Conservation (phyloP, 257 asterid species). For the Nicotiana tabacum region DNA sequence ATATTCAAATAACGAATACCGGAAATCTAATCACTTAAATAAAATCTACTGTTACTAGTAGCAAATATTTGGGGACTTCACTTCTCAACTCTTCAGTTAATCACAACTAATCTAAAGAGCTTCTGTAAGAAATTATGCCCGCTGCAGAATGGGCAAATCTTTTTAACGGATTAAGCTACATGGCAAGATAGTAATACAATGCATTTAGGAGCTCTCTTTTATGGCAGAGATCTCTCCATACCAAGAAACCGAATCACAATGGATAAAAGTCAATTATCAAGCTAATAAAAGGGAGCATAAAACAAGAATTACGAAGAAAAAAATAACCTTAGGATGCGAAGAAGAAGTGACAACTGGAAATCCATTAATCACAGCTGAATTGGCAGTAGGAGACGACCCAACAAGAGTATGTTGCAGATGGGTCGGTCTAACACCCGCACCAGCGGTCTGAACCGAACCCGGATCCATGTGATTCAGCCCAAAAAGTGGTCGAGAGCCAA, state of each 20-base stretch:
- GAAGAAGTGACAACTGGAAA: constrained; percentile 38
- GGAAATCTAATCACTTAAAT: no score
- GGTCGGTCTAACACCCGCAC: constrained; percentile 35
- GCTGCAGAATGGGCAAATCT: no score
- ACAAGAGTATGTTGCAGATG: constrained; percentile 37
- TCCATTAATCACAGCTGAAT: constrained; percentile 46
- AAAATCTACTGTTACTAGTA: not conserved
- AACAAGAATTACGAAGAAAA: not conserved
- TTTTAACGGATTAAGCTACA: no score
- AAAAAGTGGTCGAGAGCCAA: constrained; percentile 34
- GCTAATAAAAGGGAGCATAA: not conserved
- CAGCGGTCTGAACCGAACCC: constrained; percentile 25
- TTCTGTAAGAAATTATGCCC: not conserved
- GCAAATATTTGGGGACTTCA: not conserved
- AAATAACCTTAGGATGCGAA: constrained; percentile 44
- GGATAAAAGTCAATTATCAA: not conserved
- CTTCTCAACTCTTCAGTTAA: not conserved
- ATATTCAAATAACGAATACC: no score
- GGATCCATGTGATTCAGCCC: constrained; percentile 51
- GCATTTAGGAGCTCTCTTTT: no score
- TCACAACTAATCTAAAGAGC: not conserved
- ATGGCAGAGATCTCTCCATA: not conserved
- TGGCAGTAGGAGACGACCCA: constrained; percentile 32
- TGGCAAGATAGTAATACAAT: no score
- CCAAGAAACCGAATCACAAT: not conserved